Base-by-base conservation (phyloP, 2,329 filamentous ascomycete genomes). In the Arthrobotrys conoides region DNA sequence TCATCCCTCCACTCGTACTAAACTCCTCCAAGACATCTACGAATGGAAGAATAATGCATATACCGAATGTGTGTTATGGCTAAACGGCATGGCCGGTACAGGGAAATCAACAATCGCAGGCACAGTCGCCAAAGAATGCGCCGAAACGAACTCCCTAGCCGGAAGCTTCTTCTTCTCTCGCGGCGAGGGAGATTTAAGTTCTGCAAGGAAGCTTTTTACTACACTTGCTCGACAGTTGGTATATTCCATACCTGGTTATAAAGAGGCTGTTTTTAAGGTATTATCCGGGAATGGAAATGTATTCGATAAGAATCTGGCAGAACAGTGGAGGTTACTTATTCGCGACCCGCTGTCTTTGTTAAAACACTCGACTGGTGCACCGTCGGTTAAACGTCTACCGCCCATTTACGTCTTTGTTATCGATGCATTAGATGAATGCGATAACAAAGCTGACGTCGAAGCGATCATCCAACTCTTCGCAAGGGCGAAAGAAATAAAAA, bases 301-400 rank as follows among this genome's bases (percentile, higher is more conserved):
- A 4, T 8, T 3, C 27, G 27, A 8, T n/a, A 8, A 30, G 27
- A 30, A 8, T 30, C 27, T 30, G 3, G 76, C 61, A 22, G 81
- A 85, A 16, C 85, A 87, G 86, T 86, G 76, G 81, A n/a, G 85
- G 0, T 83, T 83, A 63, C 84, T 87, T 0, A 81, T 86, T 46
- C 46, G 84, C 0, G 30, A 84, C 3, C 85, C 85, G 0, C 70
- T 87, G 0, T 68, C 69, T 51, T n/a, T n/a, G n/a, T n/a, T n/a
- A n/a, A n/a, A n/a, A n/a, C n/a, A n/a, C n/a, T n/a, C n/a, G n/a
- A n/a, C n/a, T n/a, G n/a, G n/a, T n/a, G n/a, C n/a, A n/a, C n/a
- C n/a, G n/a, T n/a, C n/a, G n/a, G n/a, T n/a, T n/a, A n/a, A 30
- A 30, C 27, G 8, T 30, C 3, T 4, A 48, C 20, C 80, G 44